Evolutionary conservation across 345 rosid genomes (phyloP).

Genomic region (Citrus unshiu): DNA sequence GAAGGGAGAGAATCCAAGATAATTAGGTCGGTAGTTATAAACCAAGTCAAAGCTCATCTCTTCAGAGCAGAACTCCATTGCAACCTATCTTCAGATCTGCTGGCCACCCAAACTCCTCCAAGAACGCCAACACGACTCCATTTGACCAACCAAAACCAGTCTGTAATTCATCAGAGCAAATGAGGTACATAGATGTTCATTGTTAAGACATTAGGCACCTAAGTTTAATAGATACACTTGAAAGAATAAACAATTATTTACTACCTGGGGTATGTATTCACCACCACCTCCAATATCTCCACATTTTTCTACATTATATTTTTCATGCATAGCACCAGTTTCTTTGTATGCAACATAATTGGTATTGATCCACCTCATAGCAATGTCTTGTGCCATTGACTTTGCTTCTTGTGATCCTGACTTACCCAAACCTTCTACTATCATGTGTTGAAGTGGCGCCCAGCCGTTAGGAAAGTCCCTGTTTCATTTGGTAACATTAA

Average conservation of each 20-base stretch:
- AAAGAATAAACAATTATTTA: background rate
- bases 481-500: background rate
- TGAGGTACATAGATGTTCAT: background rate
- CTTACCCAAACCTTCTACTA: constrained; percentile 65
- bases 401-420: constrained; percentile 53
- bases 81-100: constrained; percentile 44
- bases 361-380: constrained; percentile 70
- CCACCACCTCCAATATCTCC: constrained; percentile 53
- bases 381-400: constrained; percentile 69
- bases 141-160: constrained; percentile 98
- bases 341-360: constrained; percentile 49
- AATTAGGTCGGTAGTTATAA: too few relatives aligned
- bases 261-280: constrained; percentile 35
- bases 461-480: constrained; percentile 98
- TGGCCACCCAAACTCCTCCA: constrained; percentile 97
- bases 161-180: constrained; percentile 34
- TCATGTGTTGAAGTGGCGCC: constrained; percentile 85
- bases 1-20: too few relatives aligned
- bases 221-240: too few relatives aligned
- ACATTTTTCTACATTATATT: constrained; percentile 37
- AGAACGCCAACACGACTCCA: constrained; percentile 74
- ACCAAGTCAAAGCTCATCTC: background rate
- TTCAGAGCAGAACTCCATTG: background rate
- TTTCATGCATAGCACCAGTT: constrained; percentile 58
- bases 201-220: background rate